Percentiles rank a stretch among this genome's conserved stretches.
Evolutionary conservation across 371 early-diverging fungal genomes (phyloP).

Genomic region (Coemansia sp.): DNA sequence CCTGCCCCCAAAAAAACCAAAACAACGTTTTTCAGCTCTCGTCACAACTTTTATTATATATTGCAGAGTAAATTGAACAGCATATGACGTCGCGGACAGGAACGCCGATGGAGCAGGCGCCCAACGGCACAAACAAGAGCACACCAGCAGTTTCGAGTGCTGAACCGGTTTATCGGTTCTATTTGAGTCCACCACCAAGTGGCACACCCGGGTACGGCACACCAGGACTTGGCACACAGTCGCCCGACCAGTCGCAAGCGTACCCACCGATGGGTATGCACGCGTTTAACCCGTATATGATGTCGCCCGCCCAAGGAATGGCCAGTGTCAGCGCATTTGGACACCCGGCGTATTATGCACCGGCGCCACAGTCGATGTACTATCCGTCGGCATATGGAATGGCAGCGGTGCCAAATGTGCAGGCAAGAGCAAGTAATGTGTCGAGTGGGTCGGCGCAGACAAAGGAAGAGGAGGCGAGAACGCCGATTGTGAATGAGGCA

Average conservation of each 20-base stretch:
- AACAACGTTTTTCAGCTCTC: background rate
- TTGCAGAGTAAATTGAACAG: background rate
- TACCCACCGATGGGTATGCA: constrained; percentile 28
- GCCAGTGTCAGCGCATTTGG: constrained; percentile 37
- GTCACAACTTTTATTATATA: background rate
- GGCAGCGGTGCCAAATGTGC: constrained; percentile 17
- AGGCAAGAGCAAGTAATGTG: constrained; percentile 19
- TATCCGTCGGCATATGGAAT: constrained; percentile 35
- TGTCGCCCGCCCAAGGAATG: constrained; percentile 18
- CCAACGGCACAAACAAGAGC: background rate
- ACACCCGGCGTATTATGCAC: constrained; percentile 38
- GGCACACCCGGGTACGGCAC: background rate
- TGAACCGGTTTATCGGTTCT: constrained; percentile 46
- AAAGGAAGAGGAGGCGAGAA: background rate
- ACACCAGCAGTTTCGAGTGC: constrained; percentile 8
- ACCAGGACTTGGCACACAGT: constrained; percentile 1
- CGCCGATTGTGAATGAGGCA: constrained; percentile 33
- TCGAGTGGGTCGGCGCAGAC: constrained; percentile 2
- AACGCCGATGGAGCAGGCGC: constrained; percentile 23
- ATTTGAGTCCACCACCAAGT: constrained; percentile 43
- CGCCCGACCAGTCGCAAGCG: constrained; percentile 12
- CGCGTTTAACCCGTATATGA: constrained; percentile 30
- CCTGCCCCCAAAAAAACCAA: background rate
- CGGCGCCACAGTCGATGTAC: constrained; percentile 23
- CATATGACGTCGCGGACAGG: constrained; percentile 31